Conservation (phyloP, 768 basidiomycete species). For the Obba rivulosa region DNA sequence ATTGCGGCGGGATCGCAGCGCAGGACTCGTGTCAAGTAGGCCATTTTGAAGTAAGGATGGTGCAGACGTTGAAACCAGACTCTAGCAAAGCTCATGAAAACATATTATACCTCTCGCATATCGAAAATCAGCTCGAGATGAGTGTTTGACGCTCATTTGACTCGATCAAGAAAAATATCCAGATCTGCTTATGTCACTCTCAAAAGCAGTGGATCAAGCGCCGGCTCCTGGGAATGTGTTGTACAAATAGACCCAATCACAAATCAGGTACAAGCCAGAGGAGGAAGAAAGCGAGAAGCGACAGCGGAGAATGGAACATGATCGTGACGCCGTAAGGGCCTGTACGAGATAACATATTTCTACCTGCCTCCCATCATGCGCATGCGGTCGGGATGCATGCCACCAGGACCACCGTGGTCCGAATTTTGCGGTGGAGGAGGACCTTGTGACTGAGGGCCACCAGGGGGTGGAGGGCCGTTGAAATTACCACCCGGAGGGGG, state of each 20-base stretch:
- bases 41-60: slow-evolving; percentile 8
- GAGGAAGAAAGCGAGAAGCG: not conserved
- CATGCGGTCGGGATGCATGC: slow-evolving; percentile 81
- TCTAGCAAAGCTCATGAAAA: too few relatives aligned
- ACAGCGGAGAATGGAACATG: too few relatives aligned
- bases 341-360: not conserved
- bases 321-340: too few relatives aligned
- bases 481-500: slow-evolving; percentile 14
- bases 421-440: slow-evolving; percentile 29
- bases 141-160: too few relatives aligned
- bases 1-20: slow-evolving; percentile 62
- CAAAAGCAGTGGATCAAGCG: too few relatives aligned
- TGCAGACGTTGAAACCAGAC: too few relatives aligned
- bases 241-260: too few relatives aligned
- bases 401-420: slow-evolving; percentile 35
- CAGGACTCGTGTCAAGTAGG: slow-evolving; percentile 37
- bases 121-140: too few relatives aligned
- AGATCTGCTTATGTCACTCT: too few relatives aligned
- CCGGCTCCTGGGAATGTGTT: slow-evolving; percentile 17
- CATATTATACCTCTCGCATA: too few relatives aligned
- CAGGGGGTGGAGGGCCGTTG: slow-evolving; percentile 14
- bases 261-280: slow-evolving; percentile 1
- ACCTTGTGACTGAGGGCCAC: slow-evolving; percentile 18
- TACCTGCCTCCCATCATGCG: slow-evolving; percentile 61
- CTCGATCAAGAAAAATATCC: too few relatives aligned